Percentiles rank a stretch among this genome's conserved stretches.
Evolutionary conservation across 2,329 filamentous ascomycete species (phyloP).

Genomic region (Penicillium sp.): DNA sequence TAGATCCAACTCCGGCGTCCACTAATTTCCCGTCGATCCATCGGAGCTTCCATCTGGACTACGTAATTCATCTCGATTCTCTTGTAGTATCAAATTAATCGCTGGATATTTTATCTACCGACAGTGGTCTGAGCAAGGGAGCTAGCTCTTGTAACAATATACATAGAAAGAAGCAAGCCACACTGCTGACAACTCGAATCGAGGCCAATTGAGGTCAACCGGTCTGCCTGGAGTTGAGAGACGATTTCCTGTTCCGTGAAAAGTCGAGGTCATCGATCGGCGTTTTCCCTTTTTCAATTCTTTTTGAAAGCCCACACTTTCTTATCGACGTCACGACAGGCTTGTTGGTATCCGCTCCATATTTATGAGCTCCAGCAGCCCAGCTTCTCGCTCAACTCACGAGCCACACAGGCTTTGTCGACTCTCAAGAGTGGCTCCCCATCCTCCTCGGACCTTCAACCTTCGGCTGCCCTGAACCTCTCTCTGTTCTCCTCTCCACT

Average conservation of each 20-base stretch:
- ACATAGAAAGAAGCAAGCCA: neutral
- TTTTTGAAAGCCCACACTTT: neutral
- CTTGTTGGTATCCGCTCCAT: constrained; percentile 4
- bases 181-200: neutral
- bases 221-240: neutral
- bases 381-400: neutral
- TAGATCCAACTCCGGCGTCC: constrained; percentile 18
- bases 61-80: neutral
- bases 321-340: constrained; percentile 18
- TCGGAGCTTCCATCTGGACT: constrained; percentile 5
- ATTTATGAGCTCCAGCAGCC: constrained; percentile 11
- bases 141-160: neutral
- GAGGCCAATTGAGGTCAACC: neutral
- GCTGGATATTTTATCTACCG: neutral
- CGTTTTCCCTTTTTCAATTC: neutral
- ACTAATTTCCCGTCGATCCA: constrained; percentile 19
- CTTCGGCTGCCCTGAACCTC: constrained; percentile 12
- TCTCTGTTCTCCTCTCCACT: constrained; percentile 4
- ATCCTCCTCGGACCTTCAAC: neutral
- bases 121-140: neutral
- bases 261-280: constrained; percentile 3
- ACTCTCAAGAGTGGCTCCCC: constrained; percentile 20
- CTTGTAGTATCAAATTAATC: neutral
- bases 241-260: neutral
- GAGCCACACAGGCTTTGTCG: constrained; percentile 16